Evolutionary conservation across 169 alveolate genomes (phyloP).

Genomic region (Pseudocohnilembus persalinus): DNA sequence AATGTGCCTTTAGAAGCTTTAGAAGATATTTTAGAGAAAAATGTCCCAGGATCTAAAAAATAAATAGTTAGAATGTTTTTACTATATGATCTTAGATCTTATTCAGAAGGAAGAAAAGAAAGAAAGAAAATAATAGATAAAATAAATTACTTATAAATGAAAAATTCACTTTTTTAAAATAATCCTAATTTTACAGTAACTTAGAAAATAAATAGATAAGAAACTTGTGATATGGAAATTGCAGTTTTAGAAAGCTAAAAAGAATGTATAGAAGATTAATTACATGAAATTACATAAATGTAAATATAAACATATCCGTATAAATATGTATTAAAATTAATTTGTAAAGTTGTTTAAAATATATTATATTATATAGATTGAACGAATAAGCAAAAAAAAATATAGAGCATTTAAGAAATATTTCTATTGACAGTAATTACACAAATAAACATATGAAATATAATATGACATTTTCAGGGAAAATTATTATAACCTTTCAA

Average conservation of each 20-base stretch:
- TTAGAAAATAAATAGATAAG: background rate
- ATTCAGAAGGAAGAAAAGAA: background rate
- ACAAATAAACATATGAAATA: background rate
- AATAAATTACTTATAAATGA: background rate
- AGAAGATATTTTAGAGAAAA: background rate
- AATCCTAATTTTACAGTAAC: background rate
- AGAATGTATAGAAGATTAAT: background rate
- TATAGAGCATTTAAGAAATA: background rate
- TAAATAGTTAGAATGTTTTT: background rate
- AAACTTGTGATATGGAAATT: background rate
- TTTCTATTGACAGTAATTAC: background rate
- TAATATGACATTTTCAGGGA: constrained; percentile 1
- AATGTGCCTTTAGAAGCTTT: background rate
- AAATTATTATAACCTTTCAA: constrained; percentile 11
- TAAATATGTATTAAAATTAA: too few relatives aligned
- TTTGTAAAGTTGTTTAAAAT: too few relatives aligned
- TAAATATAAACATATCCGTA: too few relatives aligned
- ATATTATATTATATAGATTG: background rate
- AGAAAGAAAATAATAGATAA: background rate
- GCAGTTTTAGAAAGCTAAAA: background rate
- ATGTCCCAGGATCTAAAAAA: background rate
- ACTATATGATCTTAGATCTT: background rate
- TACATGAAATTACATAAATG: background rate
- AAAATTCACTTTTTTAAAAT: too few relatives aligned
- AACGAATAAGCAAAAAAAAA: background rate